phyloP scores from a whole-genome alignment of 2,329 filamentous ascomycete genomes.

The Colletotrichum shisoi region DNA sequence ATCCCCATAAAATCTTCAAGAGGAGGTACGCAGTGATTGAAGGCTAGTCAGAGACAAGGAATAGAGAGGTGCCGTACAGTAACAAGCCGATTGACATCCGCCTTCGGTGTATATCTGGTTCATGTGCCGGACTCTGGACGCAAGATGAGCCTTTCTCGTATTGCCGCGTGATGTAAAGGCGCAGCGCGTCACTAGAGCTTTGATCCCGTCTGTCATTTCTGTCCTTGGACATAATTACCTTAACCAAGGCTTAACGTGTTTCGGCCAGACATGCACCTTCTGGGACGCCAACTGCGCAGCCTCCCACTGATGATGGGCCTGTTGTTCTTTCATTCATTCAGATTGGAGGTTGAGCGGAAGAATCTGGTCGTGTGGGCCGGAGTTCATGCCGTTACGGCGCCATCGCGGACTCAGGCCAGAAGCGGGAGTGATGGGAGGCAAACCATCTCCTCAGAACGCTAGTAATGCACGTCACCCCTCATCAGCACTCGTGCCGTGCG shows the following conservation, averaged over 20 bases:
- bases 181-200: not conserved
- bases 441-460: conserved; percentile 12
- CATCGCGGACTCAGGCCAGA: not conserved
- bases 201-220: not conserved
- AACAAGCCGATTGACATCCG: conserved; percentile 5
- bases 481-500: conserved; percentile 60
- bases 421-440: not conserved
- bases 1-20: not conserved
- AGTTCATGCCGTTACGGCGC: not conserved
- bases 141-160: not conserved
- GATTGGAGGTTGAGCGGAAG: not conserved
- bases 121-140: not conserved
- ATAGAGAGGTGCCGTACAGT: not conserved
- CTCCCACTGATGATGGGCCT: not conserved
- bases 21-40: not conserved
- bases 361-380: not conserved
- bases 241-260: not conserved
- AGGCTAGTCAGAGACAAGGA: not conserved
- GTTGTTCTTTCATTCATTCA: not conserved
- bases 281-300: not conserved
- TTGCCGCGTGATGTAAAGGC: not conserved
- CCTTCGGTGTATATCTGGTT: not conserved
- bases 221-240: not conserved
- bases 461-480: conserved; percentile 59
- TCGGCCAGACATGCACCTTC: not conserved